Evolutionary conservation across 164 flowering plant species (phyloP), one percentile per base, ranked within the genome.

Genomic region (Aristolochia fimbriata): DNA sequence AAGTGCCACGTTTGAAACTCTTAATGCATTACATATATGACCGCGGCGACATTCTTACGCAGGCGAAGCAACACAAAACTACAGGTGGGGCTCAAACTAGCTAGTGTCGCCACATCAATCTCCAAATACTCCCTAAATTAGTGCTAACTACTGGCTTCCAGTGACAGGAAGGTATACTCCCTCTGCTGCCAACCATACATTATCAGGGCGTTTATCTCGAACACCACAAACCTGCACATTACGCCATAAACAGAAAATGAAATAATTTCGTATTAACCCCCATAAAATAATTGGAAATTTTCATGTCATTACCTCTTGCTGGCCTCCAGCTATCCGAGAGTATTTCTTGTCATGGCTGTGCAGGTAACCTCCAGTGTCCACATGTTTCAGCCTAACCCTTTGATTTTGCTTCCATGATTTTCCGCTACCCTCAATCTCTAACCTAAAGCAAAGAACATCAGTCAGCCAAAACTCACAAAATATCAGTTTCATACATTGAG

Each of bases 311-410:
- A 88, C 99, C 97, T 93, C 96, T 66, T 91, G 99, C 74, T 94
- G 99, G 25, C 96, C 96, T 6, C 97, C 99, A 61, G 96, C 95
- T 63, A 94, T 86, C 24, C 97, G 74, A 22, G 67, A 53, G 79
- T 91, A 94, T 65, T 91, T 94, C 84, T 94, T 91, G 81, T 88
- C 81, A 59, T 94, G 99, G 62, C 96, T 94, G 51, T 94, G 99
- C 16, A 94, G 78, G 65, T 86, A 91, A 55, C 96, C 96, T 43
- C 79, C 71, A 15, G 97, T 94, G 65, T 91, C 97, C 23, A 91
- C 80, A 65, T 94, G 97, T 52, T 80, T 88, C 69, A 94, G 91
- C 64, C 99, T 85, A 65, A 94, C 55, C 72, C 81, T 87, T 73
- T 94, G 97, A 58, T 94, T 88, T 81, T 94, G 95, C 73, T 71